phyloP scores from a whole-genome alignment of 2,329 filamentous ascomycete species.

The Berkeleyomyces basicola region DNA sequence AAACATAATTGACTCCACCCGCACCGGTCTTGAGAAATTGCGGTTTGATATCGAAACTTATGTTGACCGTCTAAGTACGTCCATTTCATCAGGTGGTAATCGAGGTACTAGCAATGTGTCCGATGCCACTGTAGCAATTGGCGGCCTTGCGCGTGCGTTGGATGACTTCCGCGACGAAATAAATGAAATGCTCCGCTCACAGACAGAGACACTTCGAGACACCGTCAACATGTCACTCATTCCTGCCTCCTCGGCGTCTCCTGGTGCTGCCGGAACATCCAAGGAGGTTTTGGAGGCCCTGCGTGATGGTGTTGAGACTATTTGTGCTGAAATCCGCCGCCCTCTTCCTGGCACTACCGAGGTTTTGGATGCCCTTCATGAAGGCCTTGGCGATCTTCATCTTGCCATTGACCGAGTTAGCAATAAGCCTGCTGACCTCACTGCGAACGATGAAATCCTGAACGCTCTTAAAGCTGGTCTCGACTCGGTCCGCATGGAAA shows the following conservation, averaged over 20 bases:
- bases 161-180: constrained; percentile 52
- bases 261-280: background rate
- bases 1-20: constrained; percentile 73
- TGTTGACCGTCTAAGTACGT: constrained; percentile 49
- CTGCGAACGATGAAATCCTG: constrained; percentile 74
- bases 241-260: constrained; percentile 31
- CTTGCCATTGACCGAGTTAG: constrained; percentile 59
- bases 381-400: constrained; percentile 65
- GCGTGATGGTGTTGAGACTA: constrained; percentile 53
- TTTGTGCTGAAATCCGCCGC: constrained; percentile 58
- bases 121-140: constrained; percentile 56
- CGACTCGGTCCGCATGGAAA: constrained; percentile 56
- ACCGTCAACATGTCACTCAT: constrained; percentile 55
- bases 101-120: constrained; percentile 29
- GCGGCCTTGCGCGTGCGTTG: constrained; percentile 33
- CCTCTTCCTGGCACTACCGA: constrained; percentile 61
- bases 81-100: constrained; percentile 21
- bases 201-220: constrained; percentile 68
- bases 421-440: constrained; percentile 67
- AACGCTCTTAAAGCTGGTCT: constrained; percentile 76
- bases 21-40: constrained; percentile 70
- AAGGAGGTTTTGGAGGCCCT: constrained; percentile 57
- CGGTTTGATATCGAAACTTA: constrained; percentile 67
- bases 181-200: constrained; percentile 54
- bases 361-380: constrained; percentile 75